Evolutionary conservation across 129 eudicot genomes (phyloP).

Genomic region (Centaurea solstitialis): DNA sequence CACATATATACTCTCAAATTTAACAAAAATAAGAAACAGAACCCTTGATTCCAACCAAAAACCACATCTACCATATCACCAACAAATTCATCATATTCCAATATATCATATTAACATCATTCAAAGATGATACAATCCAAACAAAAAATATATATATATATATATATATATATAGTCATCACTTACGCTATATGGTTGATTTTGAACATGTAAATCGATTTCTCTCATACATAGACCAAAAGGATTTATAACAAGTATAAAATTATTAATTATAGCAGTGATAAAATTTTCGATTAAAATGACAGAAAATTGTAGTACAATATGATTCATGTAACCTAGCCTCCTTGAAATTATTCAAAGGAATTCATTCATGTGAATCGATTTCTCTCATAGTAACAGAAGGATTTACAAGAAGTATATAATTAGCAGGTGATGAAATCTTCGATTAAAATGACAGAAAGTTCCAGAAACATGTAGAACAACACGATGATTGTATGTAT

Average conservation of each 20-base stretch:
- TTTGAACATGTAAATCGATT: not conserved
- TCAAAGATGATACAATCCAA: too few relatives aligned
- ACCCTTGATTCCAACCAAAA: not conserved
- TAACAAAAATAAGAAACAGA: not conserved
- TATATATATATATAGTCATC: too few relatives aligned
- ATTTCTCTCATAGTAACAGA: too few relatives aligned
- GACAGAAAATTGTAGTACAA: too few relatives aligned
- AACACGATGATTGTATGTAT: not conserved
- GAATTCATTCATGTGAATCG: too few relatives aligned
- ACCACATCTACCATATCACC: not conserved
- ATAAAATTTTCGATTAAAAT: not conserved
- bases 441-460: not conserved
- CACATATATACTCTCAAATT: not conserved
- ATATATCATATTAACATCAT: too few relatives aligned
- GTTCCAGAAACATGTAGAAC: not conserved
- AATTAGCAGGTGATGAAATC: not conserved
- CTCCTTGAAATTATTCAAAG: too few relatives aligned
- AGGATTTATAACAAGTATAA: not conserved
- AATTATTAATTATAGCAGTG: not conserved
- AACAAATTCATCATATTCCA: not conserved
- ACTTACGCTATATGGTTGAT: not conserved
- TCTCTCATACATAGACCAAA: not conserved
- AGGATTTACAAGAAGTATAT: too few relatives aligned
- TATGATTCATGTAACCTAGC: too few relatives aligned
- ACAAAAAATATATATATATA: too few relatives aligned